phyloP scores from a whole-genome alignment of 441 rosid genomes.

The Populus tomentosa region DNA sequence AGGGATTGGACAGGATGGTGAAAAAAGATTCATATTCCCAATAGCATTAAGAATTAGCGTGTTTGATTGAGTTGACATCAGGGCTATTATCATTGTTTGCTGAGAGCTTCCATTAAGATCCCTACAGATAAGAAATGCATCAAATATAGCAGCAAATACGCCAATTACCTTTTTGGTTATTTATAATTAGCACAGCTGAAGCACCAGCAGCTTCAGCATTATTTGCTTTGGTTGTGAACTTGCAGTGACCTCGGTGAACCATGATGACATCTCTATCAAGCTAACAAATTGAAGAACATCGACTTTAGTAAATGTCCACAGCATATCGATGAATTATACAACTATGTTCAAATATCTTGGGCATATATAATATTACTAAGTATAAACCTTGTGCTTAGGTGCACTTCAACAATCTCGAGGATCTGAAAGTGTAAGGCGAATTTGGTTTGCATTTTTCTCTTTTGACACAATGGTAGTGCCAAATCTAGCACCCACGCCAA shows the following conservation, averaged over 20 bases:
- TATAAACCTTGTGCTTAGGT: constrained; percentile 63
- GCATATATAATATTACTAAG: background rate
- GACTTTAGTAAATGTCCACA: constrained; percentile 14
- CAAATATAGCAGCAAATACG: constrained; percentile 3
- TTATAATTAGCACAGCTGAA: constrained; percentile 85
- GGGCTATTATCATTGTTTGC: background rate
- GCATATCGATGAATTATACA: constrained; percentile 3
- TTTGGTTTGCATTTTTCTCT: constrained; percentile 88
- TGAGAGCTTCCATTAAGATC: background rate
- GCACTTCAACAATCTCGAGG: constrained; percentile 80
- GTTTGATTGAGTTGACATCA: background rate
- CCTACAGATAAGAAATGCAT: background rate
- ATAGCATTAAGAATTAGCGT: background rate
- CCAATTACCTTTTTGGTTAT: constrained; percentile 72
- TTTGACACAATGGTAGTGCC: constrained; percentile 78
- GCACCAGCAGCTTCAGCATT: constrained; percentile 92
- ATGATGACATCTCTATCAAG: constrained; percentile 71
- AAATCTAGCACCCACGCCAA: constrained; percentile 96
- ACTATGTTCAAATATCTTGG: background rate
- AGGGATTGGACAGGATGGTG: background rate
- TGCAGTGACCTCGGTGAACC: constrained; percentile 91
- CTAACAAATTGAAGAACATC: constrained; percentile 36
- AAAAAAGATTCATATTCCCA: background rate
- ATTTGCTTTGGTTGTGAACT: constrained; percentile 83
- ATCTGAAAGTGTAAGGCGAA: constrained; percentile 65